Evolutionary conservation across 2,329 filamentous ascomycete genomes (phyloP), one percentile per base, ranked within the genome.

Genomic region (Aureobasidium uvarum): DNA sequence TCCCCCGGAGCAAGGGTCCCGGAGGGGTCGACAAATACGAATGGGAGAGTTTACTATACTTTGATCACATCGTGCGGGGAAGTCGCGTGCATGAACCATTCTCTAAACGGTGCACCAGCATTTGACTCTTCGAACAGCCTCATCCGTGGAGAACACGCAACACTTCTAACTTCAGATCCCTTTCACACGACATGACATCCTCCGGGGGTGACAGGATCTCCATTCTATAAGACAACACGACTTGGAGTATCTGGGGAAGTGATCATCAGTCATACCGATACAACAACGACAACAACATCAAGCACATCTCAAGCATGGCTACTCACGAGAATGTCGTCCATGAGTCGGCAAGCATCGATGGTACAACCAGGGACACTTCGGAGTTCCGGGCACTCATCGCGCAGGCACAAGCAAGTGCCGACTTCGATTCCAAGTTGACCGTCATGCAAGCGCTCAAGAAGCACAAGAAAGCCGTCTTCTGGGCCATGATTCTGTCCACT

Each of bases 401-500:
- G 4, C 54, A 58, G 13, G 54, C 54, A 39, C 54, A 58, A 45
- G 23, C 54, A 18, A 58, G 39, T 33, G 54, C 54, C 16, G 54
- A 58, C 39, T n/a, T 33, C 2, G 54, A 58, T 16, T 58, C 54
- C 6, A 43, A 45, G 13, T 45, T 58, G 54, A 31, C 38, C 11
- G 54, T 58, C 39, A 58, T 58, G 54, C 10, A 66, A 38, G 59
- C 59, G 5, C 75, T 80, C 62, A 72, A 70, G 66, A 69, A 75
- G 58, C 82, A 82, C 66, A 79, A 79, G 0, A 76, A 77, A 48
- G 80, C 80, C 2, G 75, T 79, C 5, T 76, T 72, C 74, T 88
- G 85, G 85, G 85, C 83, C 7, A 77, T 81, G 48, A 86, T 85
- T 70, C 84, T 88, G 68, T 85, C 82, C 4, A 75, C 86, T 1